phyloP scores from a whole-genome alignment of 306 rosid species.

The Trifolium fragiferum region DNA sequence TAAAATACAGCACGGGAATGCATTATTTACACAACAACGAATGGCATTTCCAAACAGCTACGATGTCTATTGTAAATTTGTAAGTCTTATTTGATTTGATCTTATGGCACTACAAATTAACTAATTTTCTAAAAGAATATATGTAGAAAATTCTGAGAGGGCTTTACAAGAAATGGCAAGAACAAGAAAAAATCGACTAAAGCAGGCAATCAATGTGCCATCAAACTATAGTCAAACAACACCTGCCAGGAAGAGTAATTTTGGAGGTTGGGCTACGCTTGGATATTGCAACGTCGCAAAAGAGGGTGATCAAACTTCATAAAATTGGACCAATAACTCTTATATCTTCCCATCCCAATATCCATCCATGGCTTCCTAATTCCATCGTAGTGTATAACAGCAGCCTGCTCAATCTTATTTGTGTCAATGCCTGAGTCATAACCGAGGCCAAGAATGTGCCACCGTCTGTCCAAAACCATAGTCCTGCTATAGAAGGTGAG shows the following conservation, averaged over 20 bases:
- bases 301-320: constrained; percentile 64
- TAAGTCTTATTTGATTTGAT: constrained; percentile 47
- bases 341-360: constrained; percentile 71
- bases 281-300: constrained; percentile 89
- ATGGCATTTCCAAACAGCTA: constrained; percentile 38
- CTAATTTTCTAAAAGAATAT: constrained; percentile 53
- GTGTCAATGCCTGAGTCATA: constrained; percentile 51
- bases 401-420: constrained; percentile 67
- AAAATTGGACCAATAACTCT: constrained; percentile 72
- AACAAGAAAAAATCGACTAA: constrained; percentile 57
- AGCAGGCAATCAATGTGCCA: constrained; percentile 45
- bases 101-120: constrained; percentile 48
- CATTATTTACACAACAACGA: constrained; percentile 59
- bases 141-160: constrained; percentile 41
- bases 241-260: constrained; percentile 13
- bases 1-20: constrained; percentile 9
- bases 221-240: constrained; percentile 24
- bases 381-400: constrained; percentile 90
- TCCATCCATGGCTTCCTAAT: constrained; percentile 96
- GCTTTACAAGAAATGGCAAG: constrained; percentile 66
- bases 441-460: constrained; percentile 93
- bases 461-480: constrained; percentile 67
- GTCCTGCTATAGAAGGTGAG: constrained; percentile 79
- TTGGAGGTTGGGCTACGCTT: constrained; percentile 52
- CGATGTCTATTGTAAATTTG: constrained; percentile 20